Base-by-base conservation (phyloP, 768 basidiomycete genomes). In the Pisolithus microcarpus region DNA sequence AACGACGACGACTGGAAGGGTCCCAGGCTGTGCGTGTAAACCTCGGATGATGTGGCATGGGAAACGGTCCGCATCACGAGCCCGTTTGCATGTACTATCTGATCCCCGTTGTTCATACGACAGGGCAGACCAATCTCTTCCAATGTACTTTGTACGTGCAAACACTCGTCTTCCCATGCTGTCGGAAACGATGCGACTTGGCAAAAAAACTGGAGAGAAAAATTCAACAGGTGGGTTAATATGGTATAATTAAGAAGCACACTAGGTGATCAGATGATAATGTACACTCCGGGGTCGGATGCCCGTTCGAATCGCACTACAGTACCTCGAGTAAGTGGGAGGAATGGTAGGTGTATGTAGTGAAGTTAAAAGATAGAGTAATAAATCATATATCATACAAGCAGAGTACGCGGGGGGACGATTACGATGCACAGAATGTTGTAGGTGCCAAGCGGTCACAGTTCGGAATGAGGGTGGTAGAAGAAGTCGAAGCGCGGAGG, bases 191-290 rank as follows among this genome's bases (percentile, higher is more conserved):
- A 2, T 44, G 16, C n/a, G n/a, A n/a, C n/a, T 19, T 30, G 30
- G 8, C 8, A 43, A 43, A 9, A 26, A 11, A 15, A 15, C 34
- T 19, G 3, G 21, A 40, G 21, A 21, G 15, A 18, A 26, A 26
- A 26, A 40, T 18, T 10, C 19, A 15, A 30, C 8, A 7, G 10
- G 15, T 28, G 43, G 24, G 60, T 68, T 65, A 67, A 65, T 67
- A 67, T 51, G 60, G 65, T 62, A 67, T 67, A 69, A 67, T 68
- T 67, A 67, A 56, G 44, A 45, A 42, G 23, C 37, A 34, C 34
- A 56, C 50, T 65, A 63, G 50, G 31, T 56, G 44, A 57, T 52
- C 58, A 52, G 55, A 56, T 65, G 36, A 46, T 46, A 64, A 52
- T 56, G 64, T 67, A 62, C 64, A 66, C 45, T 31, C 31, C 11